Percentiles rank a stretch among this genome's conserved stretches.
phyloP scores from a whole-genome alignment of 2,329 filamentous ascomycete species.

The Ophiocordyceps unilateralis region DNA sequence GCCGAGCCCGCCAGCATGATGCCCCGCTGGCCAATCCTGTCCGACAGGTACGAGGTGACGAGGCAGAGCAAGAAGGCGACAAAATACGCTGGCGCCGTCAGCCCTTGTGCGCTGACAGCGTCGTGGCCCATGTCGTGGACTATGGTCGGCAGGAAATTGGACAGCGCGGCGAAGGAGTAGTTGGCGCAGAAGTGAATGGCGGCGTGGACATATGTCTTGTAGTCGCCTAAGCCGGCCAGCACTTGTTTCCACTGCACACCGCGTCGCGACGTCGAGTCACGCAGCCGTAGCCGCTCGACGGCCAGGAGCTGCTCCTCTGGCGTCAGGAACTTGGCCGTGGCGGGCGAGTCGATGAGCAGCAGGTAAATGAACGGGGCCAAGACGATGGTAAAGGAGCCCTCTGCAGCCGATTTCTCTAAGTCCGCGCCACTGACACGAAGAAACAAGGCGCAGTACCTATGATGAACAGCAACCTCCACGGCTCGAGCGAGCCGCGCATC shows the following conservation, averaged over 20 bases:
- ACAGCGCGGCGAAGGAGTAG: conserved; percentile 18
- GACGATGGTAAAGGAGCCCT: conserved; percentile 13
- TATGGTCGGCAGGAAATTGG: conserved; percentile 24
- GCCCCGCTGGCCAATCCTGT: conserved; percentile 17
- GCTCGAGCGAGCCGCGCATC: conserved; percentile 8
- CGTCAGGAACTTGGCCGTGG: conserved; percentile 11
- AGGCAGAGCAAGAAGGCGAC: conserved; percentile 17
- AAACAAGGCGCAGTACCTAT: conserved; percentile 3
- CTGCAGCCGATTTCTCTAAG: background rate
- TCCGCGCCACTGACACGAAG: background rate
- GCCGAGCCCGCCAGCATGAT: conserved; percentile 12
- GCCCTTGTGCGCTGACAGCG: conserved; percentile 19
- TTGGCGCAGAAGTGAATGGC: conserved; percentile 22
- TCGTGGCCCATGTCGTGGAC: conserved; percentile 21
- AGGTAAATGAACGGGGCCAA: conserved; percentile 13
- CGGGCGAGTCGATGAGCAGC: conserved; percentile 13
- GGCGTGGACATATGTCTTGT: conserved; percentile 17
- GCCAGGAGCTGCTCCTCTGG: conserved; percentile 10
- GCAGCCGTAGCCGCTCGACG: conserved; percentile 6
- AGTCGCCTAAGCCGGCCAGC: conserved; percentile 15
- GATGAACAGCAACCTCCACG: conserved; percentile 15
- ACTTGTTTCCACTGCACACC: conserved; percentile 13
- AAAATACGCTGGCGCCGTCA: conserved; percentile 23
- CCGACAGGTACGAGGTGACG: conserved; percentile 14
- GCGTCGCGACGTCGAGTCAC: conserved; percentile 3